A percentile compares a stretch with the other conserved stretches of the same genome.
Evolutionary conservation across 345 rosid genomes (phyloP).

Genomic region (Camelina hispida): DNA sequence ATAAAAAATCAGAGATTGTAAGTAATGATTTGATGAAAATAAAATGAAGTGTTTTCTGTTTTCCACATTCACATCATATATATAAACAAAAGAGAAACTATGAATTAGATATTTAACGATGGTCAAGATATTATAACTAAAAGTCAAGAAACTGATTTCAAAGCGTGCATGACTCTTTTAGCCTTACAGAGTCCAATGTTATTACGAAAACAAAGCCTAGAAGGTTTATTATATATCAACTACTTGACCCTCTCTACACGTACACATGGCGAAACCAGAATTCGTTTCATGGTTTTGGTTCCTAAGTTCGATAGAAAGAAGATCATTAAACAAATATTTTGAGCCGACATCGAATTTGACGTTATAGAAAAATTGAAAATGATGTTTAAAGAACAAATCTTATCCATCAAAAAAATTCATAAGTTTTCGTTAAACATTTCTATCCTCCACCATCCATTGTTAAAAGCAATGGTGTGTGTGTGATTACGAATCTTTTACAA

Average conservation of each 20-base stretch:
- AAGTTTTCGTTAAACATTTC: constrained; percentile 26
- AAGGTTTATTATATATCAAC: constrained; percentile 17
- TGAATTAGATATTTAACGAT: background rate
- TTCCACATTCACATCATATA: constrained; percentile 34
- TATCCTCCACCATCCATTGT: constrained; percentile 37
- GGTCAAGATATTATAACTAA: constrained; percentile 28
- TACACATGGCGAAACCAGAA: constrained; percentile 5
- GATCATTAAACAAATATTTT: background rate
- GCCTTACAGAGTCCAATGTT: constrained; percentile 2
- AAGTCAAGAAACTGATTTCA: constrained; percentile 16
- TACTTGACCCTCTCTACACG: background rate
- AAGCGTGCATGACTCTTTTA: constrained; percentile 2
- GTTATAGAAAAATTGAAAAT: constrained; percentile 32
- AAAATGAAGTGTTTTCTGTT: constrained; percentile 15
- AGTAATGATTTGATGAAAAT: background rate
- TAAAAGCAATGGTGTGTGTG: constrained; percentile 19
- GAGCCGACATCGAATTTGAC: constrained; percentile 19
- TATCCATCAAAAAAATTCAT: constrained; percentile 33
- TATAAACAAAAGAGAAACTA: background rate
- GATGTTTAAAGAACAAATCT: constrained; percentile 19
- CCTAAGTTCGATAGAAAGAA: background rate
- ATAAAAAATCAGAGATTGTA: background rate
- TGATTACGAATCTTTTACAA: constrained; percentile 8
- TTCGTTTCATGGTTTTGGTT: background rate
- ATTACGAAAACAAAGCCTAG: constrained; percentile 28